Base-by-base conservation (phyloP, 768 basidiomycete species). In the Agaricus blazei region DNA sequence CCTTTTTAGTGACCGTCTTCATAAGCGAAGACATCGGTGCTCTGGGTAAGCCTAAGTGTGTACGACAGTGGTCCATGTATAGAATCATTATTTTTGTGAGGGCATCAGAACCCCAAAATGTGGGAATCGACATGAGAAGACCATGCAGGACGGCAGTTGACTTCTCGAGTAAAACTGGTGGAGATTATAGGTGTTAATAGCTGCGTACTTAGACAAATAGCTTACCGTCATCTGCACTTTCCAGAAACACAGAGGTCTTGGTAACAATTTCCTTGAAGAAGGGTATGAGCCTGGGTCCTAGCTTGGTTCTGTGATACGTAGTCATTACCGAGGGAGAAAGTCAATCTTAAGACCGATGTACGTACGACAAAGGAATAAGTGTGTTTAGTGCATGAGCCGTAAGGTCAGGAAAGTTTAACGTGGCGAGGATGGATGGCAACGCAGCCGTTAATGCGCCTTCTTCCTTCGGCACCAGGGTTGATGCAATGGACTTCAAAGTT, bases 231-330 rank as follows among this genome's bases (percentile, higher is more conserved):
- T 73, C 63, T 26, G 65, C 66, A 41, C 79, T 75, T 19, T 72
- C 76, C 45, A 85, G 70, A 28, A 82, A 65, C 23, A 67, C 53
- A 34, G 84, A 70, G 56, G 82, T 82, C 51, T 84, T 76, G 4
- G 81, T 69, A 14, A 89, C 78, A 45, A 95, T 80, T 12, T 83
- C 77, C 51, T 82, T 82, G 70, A 97, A 87, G 69, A 83, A 79
- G 4, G 96, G 93, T 48, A 99, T 93, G 48, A 93, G 77, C 0
- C 96, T 85, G 9, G 95, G 92, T 0, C 91, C 93, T 23, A 98
- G 79, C 45, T 86, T 84, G 19, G 75, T 67, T 19, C 93, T 96
- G 43, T 5, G 34, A 62, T 14, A 44, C 36, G 44, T 55, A 41
- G 19, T 4, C 37, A 31, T 38, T 53, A 51, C 65, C 42, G 61